Base-by-base conservation (phyloP, 495 filamentous ascomycete species). In the Aspergillus incahuasiensis region DNA sequence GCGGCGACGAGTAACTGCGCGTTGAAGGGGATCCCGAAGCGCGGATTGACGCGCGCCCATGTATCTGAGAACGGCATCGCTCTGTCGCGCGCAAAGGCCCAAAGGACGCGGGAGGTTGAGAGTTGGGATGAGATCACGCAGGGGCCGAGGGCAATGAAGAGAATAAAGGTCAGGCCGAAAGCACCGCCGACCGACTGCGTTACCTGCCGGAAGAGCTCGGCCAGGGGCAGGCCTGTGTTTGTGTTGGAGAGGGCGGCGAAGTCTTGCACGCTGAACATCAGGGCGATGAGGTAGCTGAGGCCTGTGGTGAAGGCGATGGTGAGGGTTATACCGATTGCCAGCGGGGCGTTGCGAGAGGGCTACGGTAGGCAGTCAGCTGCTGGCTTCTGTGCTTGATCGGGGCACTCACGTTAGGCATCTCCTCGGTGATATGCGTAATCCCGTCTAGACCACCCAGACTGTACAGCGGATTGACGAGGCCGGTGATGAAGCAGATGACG, bases 401-500 rank as follows among this genome's bases (percentile, higher is more conserved):
- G 48, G 55, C 12, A 9, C 53, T 34, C 41, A 69, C 68, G 50
- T 84, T 78, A 0, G 87, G 85, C 30, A 91, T 72, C 67, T 92
- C 89, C 64, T 92, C 89, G 1, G 88, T 83, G 49, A 92, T 80
- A 63, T 92, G 89, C 20, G 64, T 65, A 8, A 69, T 61, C 3
- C 70, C 68, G 62, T 87, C 87, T 5, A 87, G 81, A 0, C 87
- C 89, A 12, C 89, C 88, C 32, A 92, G 78, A 0, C 87, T 82
- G 56, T 86, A 92, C 5, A 88, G 80, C 0, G 88, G 88, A 60
- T 92, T 92, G 21, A 92, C 76, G 42, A 91, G 81, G 0, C 89
- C 88, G 0, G 84, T 75, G 20, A 91, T 71, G 62, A 92, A 92
- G 18, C 81, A 87, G 24, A 92, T 79, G 1, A 83, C 88, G 52